Percentiles rank a stretch among this genome's conserved stretches.
These are phyloP conservation scores for Claviceps lovelessii DNA, from an alignment of 2,329 filamentous ascomycete genomes.

Conservation along the genomic window DNA sequence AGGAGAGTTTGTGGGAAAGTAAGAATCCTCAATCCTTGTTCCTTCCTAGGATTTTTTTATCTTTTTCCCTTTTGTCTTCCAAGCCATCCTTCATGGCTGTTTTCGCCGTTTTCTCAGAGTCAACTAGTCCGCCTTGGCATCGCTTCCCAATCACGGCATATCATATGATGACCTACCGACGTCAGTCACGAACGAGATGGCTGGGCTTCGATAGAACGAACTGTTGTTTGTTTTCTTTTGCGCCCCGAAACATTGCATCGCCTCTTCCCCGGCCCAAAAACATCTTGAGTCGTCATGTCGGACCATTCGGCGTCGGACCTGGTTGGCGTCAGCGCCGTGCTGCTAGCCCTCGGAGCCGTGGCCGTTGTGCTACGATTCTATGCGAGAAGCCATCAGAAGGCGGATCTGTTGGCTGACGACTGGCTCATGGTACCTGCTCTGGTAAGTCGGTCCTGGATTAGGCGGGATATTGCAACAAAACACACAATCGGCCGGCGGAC, in stretches of 20 bases:
- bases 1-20: not conserved
- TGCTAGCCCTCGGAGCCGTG: not conserved
- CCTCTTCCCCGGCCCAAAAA: not conserved
- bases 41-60: not conserved
- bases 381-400: slow-evolving; percentile 5
- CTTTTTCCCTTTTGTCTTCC: not conserved
- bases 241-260: not conserved
- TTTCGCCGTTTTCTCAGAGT: not conserved
- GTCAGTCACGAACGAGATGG: not conserved
- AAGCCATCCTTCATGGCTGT: too few relatives aligned
- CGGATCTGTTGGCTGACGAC: slow-evolving; percentile 8
- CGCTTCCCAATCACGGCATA: not conserved
- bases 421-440: slow-evolving; percentile 5
- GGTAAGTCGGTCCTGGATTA: not conserved
- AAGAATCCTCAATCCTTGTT: not conserved
- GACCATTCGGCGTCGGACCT: not conserved
- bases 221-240: not conserved
- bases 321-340: not conserved
- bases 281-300: not conserved
- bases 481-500: not conserved
- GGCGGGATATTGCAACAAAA: not conserved
- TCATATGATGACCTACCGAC: not conserved
- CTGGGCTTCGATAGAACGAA: not conserved
- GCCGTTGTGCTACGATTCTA: slow-evolving; percentile 8
- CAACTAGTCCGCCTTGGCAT: not conserved